Conservation (phyloP, 1,139 yeast species). For the Petasospora rhodanensis region DNA sequence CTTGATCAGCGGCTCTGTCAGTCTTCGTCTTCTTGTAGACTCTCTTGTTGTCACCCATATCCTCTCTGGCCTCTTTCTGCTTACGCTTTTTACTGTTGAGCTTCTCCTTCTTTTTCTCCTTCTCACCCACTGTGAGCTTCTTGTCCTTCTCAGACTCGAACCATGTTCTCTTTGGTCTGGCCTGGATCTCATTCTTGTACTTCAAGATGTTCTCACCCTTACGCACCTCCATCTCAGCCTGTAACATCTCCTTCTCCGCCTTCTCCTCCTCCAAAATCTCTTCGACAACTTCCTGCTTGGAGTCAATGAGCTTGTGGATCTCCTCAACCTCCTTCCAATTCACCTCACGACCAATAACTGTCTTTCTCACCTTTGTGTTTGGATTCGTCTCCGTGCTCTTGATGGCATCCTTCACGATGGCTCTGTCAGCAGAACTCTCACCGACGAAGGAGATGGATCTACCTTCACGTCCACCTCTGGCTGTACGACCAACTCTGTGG, state of each 20-base stretch:
- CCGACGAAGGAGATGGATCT: slow-evolving; percentile 90
- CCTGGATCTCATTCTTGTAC: slow-evolving; percentile 74
- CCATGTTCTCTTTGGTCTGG: slow-evolving; percentile 97
- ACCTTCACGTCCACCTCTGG: slow-evolving; percentile 98
- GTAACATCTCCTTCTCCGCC: slow-evolving; percentile 75
- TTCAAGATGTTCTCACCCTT: slow-evolving; percentile 81
- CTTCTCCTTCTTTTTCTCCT: slow-evolving; percentile 39
- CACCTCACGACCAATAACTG: slow-evolving; percentile 78
- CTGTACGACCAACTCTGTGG: slow-evolving; percentile 99
- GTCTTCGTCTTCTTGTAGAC: slow-evolving; percentile 67
- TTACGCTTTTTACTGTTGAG: slow-evolving; percentile 56
- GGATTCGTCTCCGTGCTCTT: slow-evolving; percentile 48
- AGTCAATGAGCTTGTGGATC: slow-evolving; percentile 54
- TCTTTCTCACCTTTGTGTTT: slow-evolving; percentile 40
- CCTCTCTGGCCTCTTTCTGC: slow-evolving; percentile 46
- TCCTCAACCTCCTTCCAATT: slow-evolving; percentile 82
- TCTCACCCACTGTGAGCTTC: slow-evolving; percentile 35
- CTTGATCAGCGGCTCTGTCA: slow-evolving; percentile 52
- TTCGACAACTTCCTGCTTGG: slow-evolving; percentile 54
- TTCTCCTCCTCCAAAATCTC: slow-evolving; percentile 87
- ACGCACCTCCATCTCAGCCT: slow-evolving; percentile 86
- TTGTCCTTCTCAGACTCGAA: slow-evolving; percentile 77
- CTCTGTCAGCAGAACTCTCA: slow-evolving; percentile 77
- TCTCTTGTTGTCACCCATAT: slow-evolving; percentile 36
- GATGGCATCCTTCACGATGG: slow-evolving; percentile 83